Evolutionary conservation across 108 stramenopile species (phyloP).

Genomic region (Skeletonema marinoi): DNA sequence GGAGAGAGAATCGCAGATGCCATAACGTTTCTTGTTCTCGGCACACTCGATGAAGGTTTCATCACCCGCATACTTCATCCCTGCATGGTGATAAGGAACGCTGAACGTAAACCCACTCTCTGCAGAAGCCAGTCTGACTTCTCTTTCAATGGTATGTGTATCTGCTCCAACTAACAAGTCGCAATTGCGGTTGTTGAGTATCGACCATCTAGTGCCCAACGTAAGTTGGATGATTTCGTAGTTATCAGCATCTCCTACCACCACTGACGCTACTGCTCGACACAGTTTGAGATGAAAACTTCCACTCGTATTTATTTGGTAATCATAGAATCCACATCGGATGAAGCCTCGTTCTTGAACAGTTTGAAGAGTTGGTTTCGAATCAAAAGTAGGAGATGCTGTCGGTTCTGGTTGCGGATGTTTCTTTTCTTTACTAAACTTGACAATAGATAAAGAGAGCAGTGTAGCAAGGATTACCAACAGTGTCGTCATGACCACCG

Average conservation of each 20-base stretch:
- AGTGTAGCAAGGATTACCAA: not conserved
- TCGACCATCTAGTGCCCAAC: not conserved
- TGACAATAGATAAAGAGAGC: not conserved
- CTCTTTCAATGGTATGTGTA: slow-evolving; percentile 19
- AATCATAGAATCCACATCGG: slow-evolving; percentile 2
- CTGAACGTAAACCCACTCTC: slow-evolving; percentile 35
- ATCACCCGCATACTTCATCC: slow-evolving; percentile 40
- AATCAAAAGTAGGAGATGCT: not conserved
- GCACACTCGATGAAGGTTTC: slow-evolving; percentile 40
- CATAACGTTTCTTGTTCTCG: slow-evolving; percentile 24
- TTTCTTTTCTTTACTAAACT: not conserved
- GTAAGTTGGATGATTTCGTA: not conserved
- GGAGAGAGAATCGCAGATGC: slow-evolving; percentile 10
- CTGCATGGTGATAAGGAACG: slow-evolving; percentile 51
- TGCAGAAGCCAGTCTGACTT: slow-evolving; percentile 12
- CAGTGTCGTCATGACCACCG: not conserved
- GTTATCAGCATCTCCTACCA: slow-evolving; percentile 12
- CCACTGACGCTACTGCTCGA: slow-evolving; percentile 21
- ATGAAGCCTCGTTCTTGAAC: slow-evolving; percentile 16
- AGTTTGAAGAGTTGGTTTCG: not conserved
- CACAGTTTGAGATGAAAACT: slow-evolving; percentile 3
- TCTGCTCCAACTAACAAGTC: slow-evolving; percentile 6
- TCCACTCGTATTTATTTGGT: not conserved
- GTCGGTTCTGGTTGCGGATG: not conserved
- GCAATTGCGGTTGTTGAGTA: not conserved